Evolutionary conservation across 148 eudicot species (phyloP).

Genomic region (Linanthus parryae): DNA sequence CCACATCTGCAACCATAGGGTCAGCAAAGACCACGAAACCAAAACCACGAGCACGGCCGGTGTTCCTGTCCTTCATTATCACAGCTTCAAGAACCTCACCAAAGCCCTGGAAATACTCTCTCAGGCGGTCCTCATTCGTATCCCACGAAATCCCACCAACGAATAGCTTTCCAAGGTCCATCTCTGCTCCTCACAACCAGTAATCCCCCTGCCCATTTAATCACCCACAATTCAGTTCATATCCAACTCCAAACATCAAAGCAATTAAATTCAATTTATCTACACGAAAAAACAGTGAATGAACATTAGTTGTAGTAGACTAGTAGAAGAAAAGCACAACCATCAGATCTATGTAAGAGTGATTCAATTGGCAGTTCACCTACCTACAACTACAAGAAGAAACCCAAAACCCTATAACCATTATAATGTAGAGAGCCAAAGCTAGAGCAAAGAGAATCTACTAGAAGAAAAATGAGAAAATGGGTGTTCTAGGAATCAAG

Average conservation of each 20-base stretch:
- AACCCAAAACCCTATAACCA: no score
- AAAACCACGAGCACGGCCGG: slow-evolving; percentile 96
- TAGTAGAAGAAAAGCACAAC: no score
- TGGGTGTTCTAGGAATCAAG: slow-evolving; percentile 32
- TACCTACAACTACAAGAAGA: no score
- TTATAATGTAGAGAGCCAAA: slow-evolving; percentile 21
- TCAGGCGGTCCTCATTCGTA: slow-evolving; percentile 85
- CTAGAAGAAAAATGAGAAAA: slow-evolving; percentile 20
- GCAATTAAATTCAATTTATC: no score
- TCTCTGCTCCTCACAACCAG: slow-evolving; percentile 58
- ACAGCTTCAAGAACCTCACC: slow-evolving; percentile 98
- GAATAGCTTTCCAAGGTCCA: slow-evolving; percentile 91
- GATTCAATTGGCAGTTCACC: no score
- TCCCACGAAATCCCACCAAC: slow-evolving; percentile 99
- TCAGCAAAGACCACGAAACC: slow-evolving; percentile 90
- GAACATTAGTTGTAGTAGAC: no score
- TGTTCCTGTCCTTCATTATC: slow-evolving; percentile 94
- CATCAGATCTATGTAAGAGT: no score
- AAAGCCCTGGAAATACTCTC: slow-evolving; percentile 72
- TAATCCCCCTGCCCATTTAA: no score
- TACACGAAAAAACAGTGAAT: no score
- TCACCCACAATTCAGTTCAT: no score
- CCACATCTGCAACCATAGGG: slow-evolving; percentile 79
- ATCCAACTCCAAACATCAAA: no score
- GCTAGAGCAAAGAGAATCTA: slow-evolving; percentile 9